Evolutionary conservation across 129 eudicot genomes (phyloP), one percentile per base, ranked within the genome.

Genomic region (Silybum marianum): DNA sequence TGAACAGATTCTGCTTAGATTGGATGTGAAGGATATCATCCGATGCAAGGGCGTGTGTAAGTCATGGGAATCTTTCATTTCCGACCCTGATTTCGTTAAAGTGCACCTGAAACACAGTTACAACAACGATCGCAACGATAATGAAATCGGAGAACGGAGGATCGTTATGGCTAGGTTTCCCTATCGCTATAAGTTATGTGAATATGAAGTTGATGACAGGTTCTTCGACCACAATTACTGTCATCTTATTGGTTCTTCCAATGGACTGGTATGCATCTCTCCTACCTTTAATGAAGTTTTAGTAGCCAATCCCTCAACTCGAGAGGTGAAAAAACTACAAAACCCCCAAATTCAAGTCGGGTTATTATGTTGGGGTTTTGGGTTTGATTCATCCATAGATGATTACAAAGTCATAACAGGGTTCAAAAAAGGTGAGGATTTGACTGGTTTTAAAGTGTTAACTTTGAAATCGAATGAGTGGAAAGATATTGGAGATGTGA

Each of bases 351-450:
- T 81, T 73, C 23, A 81, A 11, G 14, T 1, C 2, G 22, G 23
- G 23, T 21, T 10, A 1, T n/a, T 42, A n/a, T 81, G 84, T 66
- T 66, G 70, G 26, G 80, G 80, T 44, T 81, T 74, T 65, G 80
- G 85, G 39, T 82, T 67, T 68, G 85, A 82, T 68, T 75, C 85
- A 67, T 74, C 73, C 11, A 21, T 42, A 2, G 80, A 82, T 75
- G 85, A 82, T 75, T 82, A 75, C 36, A 82, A 82, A 54, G 69
- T 75, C 16, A 8, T 74, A 9, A 22, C 75, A 34, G 85, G 85
- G 42, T 67, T 44, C 28, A 13, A 0, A 22, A 48, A 68, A 69
- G 71, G 14, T 23, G 76, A 67, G n/a, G 54, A 76, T 14, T 6
- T 9, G 63, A 75, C 71, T 9, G 6, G 16, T 75, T 66, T 81